These are phyloP conservation scores for Geranium incanum DNA, from an alignment of 441 rosid species.

Conservation along the genomic window DNA sequence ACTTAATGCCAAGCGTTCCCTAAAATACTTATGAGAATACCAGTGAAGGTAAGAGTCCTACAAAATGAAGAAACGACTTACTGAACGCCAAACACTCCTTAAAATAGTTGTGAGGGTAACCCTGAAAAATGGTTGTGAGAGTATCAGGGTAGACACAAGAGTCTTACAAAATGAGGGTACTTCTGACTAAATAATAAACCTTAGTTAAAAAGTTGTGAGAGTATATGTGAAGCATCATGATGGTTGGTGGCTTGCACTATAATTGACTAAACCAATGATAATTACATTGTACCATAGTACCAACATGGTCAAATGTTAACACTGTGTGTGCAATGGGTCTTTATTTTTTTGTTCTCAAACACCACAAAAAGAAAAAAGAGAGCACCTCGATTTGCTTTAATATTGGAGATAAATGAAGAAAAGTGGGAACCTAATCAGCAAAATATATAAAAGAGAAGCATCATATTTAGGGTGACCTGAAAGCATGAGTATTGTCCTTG, in stretches of 20 bases:
- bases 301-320: background rate
- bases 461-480: slow-evolving; percentile 2
- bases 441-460: background rate
- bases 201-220: background rate
- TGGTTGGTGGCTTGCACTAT: background rate
- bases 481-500: background rate
- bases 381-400: background rate
- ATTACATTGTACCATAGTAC: background rate
- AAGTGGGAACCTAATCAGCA: slow-evolving; percentile 2
- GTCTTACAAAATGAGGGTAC: no score
- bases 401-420: background rate
- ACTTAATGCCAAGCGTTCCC: no score
- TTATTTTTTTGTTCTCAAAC: background rate
- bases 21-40: no score
- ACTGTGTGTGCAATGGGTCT: background rate
- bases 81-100: no score
- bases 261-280: background rate
- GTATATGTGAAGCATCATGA: background rate
- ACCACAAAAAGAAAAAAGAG: background rate
- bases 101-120: no score
- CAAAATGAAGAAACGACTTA: no score
- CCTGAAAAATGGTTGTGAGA: no score
- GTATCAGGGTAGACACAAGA: no score
- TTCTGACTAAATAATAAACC: no score
- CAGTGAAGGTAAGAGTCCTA: no score